These are phyloP conservation scores for Dissophora globulifera DNA, from an alignment of 192 early-diverging fungal genomes.

Conservation along the genomic window DNA sequence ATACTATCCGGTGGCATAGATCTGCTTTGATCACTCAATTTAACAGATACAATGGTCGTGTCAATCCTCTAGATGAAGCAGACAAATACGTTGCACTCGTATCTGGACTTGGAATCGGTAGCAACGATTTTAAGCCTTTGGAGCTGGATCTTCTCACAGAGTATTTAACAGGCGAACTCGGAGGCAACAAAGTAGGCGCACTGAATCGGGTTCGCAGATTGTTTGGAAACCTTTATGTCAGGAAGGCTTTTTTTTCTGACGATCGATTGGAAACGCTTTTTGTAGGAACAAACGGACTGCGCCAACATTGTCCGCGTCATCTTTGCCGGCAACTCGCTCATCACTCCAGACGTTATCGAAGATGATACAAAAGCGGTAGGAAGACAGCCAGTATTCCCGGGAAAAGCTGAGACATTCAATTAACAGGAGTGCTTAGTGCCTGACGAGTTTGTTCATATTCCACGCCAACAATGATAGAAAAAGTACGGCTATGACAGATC, in stretches of 20 bases:
- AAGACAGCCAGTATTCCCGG: too few species aligned
- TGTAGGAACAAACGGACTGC: slow-evolving; percentile 63
- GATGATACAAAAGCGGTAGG: slow-evolving; percentile 44
- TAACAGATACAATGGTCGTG: too few species aligned
- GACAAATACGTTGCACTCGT: slow-evolving; percentile 82
- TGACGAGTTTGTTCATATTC: neutral
- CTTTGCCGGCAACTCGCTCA: slow-evolving; percentile 79
- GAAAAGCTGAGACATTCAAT: too few species aligned
- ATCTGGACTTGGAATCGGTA: slow-evolving; percentile 81
- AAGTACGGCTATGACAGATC: slow-evolving; percentile 63
- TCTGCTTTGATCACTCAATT: too few species aligned
- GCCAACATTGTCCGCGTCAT: slow-evolving; percentile 78
- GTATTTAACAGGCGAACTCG: slow-evolving; percentile 81
- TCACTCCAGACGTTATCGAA: slow-evolving; percentile 46
- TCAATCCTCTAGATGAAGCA: slow-evolving; percentile 35
- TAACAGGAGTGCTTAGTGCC: too few species aligned
- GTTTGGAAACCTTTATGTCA: too few species aligned
- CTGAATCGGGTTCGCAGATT: neutral
- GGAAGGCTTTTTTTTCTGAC: too few species aligned
- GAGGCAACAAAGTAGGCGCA: slow-evolving; percentile 55
- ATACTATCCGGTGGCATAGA: too few species aligned
- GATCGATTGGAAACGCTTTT: too few species aligned
- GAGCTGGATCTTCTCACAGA: slow-evolving; percentile 81
- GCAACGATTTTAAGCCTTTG: slow-evolving; percentile 58
- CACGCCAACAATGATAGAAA: slow-evolving; percentile 57